A percentile compares a stretch with the other conserved stretches of the same genome.
phyloP scores from a whole-genome alignment of 176 grass and related monocot species.

The Chloris gayana region DNA sequence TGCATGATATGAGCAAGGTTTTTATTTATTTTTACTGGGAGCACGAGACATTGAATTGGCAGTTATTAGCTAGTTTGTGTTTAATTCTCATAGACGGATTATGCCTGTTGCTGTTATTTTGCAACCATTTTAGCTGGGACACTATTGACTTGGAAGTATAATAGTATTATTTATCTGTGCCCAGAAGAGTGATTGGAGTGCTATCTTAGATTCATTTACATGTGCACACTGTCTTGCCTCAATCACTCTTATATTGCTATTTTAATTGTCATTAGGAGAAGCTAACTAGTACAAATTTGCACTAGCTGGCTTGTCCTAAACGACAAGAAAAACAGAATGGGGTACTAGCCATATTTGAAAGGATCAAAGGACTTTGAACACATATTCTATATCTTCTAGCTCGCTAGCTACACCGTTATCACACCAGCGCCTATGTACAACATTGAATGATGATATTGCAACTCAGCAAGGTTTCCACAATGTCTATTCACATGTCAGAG shows the following conservation, averaged over 20 bases:
- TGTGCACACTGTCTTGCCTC: slow-evolving; percentile 15
- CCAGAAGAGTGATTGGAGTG: slow-evolving; percentile 12
- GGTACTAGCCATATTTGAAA: not conserved
- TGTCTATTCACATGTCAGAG: not conserved
- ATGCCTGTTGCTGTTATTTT: not conserved
- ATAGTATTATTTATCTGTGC: slow-evolving; percentile 6
- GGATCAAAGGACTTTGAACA: not conserved
- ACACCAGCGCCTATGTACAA: slow-evolving; percentile 20
- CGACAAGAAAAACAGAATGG: no score
- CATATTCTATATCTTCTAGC: not conserved
- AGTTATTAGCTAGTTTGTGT: not conserved
- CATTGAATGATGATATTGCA: slow-evolving; percentile 8
- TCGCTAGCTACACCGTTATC: slow-evolving; percentile 15
- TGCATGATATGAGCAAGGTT: slow-evolving; percentile 19
- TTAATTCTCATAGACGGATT: slow-evolving; percentile 13
- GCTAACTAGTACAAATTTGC: no score
- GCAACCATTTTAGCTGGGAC: not conserved
- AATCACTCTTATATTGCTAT: slow-evolving; percentile 28
- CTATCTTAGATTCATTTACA: slow-evolving; percentile 5
- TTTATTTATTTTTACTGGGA: not conserved
- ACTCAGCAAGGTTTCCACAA: slow-evolving; percentile 7
- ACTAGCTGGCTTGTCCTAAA: no score
- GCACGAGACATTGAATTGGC: slow-evolving; percentile 15
- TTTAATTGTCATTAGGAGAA: no score
- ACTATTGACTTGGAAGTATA: slow-evolving; percentile 22